Evolutionary conservation across 2,329 filamentous ascomycete species (phyloP), one percentile per base, ranked within the genome.

Genomic region (Cadophora gregata): DNA sequence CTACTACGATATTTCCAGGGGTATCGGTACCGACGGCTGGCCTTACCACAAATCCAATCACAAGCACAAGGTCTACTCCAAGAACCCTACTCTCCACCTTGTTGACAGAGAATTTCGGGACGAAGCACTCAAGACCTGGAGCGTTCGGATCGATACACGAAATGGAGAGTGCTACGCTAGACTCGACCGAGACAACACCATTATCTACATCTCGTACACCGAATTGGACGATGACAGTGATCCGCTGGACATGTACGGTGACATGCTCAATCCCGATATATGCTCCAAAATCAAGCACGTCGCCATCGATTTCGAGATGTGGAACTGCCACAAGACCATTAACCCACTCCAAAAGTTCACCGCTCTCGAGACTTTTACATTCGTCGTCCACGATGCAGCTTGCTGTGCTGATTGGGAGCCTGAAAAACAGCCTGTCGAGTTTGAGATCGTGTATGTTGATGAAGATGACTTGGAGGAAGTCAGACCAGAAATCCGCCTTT

Each of bases 301-400:
- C 21, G 55, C 55, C 6, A 14, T 58, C 33, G 55, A 58, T 24
- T 58, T 42, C 33, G 21, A 19, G 4, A 24, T 58, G 19, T 58
- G 55, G 55, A 10, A 16, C 9, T 38, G 31, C 21, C 12, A 25
- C 21, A 21, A 16, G 21, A 3, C 1, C 1, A n/a, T 58, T 4
- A 58, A 58, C 12, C 55, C 55, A 24, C n/a, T 58, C 27, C 55
- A 58, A 24, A 58, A 58, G 21, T 58, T 58, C 55, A 42, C 31
- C 33, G 33, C 31, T 14, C 21, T 58, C 31, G 33, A 36, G 21
- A 33, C 36, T 14, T 58, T 58, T 21, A 58, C 55, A 4, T 25
- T 58, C 31, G 33, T 38, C 12, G n/a, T 58, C 3, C 31, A 58
- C 31, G 55, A 58, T 42, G 33, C 55, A n/a, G 31, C 31, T 27